A percentile compares a stretch with the other conserved stretches of the same genome.
Evolutionary conservation across 345 rosid species (phyloP).

Genomic region (Arabidopsis arenosa): DNA sequence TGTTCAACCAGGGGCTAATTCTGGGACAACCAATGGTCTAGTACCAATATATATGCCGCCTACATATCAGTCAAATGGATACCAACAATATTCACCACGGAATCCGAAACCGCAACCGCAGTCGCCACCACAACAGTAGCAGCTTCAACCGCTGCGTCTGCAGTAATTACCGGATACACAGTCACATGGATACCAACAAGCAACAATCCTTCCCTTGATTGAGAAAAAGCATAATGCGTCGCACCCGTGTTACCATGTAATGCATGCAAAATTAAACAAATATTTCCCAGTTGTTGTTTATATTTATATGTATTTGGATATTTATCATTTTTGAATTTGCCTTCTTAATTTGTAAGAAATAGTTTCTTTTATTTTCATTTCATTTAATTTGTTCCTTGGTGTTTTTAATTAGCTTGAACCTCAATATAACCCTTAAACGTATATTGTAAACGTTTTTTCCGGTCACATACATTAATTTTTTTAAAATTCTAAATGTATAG

Average conservation of each 20-base stretch:
- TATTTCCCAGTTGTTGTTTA: no score
- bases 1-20: conserved; percentile 8
- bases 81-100: conserved; percentile 30
- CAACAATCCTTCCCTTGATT: not conserved
- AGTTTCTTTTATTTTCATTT: not conserved
- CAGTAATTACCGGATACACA: conserved; percentile 26
- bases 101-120: not conserved
- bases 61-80: conserved; percentile 28
- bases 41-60: conserved; percentile 35
- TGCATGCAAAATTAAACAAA: not conserved
- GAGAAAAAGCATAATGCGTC: conserved; percentile 21
- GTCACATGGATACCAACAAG: not conserved
- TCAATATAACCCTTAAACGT: no score
- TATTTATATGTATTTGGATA: no score
- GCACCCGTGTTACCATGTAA: not conserved
- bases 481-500: no score
- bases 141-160: conserved; percentile 16
- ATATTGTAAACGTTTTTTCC: no score
- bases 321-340: not conserved
- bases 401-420: not conserved
- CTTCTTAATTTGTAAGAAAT: conserved; percentile 1
- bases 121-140: not conserved
- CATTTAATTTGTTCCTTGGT: not conserved
- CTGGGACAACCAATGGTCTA: conserved; percentile 21
- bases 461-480: no score